Percentiles rank a stretch among this genome's conserved stretches.
Conservation (phyloP, 2,329 filamentous ascomycete species). For the Pseudogymnoascus sp. region DNA sequence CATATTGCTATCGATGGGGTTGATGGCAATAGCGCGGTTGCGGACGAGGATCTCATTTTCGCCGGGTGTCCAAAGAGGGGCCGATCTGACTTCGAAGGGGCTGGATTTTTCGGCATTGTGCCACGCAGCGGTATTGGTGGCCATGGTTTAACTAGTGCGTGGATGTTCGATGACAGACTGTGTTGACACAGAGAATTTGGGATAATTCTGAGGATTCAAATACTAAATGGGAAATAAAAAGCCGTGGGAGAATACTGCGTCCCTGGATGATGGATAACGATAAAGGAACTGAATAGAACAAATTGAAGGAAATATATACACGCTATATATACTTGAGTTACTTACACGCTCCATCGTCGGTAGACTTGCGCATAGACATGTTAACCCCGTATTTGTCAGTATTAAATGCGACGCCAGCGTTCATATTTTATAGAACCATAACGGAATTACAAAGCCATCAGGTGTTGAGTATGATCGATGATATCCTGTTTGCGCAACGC, state of each 20-base stretch:
- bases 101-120: constrained; percentile 22
- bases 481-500: not conserved
- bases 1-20: constrained; percentile 31
- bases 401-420: not conserved
- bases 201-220: not conserved
- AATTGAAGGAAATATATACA: not conserved
- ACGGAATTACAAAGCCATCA: not conserved
- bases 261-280: not conserved
- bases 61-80: constrained; percentile 26
- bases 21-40: constrained; percentile 30
- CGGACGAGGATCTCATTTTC: constrained; percentile 29
- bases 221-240: not conserved
- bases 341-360: not conserved
- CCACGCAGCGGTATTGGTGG: constrained; percentile 21
- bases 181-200: not conserved
- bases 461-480: not conserved
- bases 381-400: not conserved
- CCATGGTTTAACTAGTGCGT: not conserved
- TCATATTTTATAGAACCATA: not conserved
- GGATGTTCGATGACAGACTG: not conserved
- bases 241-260: not conserved
- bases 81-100: constrained; percentile 28
- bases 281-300: not conserved
- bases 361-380: not conserved
- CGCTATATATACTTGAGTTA: not conserved